These are phyloP conservation scores for Didymella segeticola DNA, from an alignment of 2,329 filamentous ascomycete genomes.

Conservation along the genomic window DNA sequence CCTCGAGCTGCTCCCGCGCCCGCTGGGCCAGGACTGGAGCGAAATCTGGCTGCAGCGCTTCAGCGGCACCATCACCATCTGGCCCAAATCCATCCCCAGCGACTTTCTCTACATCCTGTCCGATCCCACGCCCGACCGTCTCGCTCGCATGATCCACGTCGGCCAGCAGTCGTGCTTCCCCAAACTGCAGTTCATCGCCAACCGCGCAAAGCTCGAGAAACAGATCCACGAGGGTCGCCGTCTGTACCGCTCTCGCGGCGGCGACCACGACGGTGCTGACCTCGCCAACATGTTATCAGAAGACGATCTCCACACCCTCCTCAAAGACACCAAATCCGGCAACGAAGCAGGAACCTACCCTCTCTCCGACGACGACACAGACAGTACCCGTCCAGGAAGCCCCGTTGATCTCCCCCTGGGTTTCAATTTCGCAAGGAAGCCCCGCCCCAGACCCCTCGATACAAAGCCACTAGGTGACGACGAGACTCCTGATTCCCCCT, in stretches of 20 bases:
- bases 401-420: constrained; percentile 38
- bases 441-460: constrained; percentile 15
- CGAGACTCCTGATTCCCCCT: constrained; percentile 36
- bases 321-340: constrained; percentile 41
- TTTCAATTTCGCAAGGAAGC: constrained; percentile 36
- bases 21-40: constrained; percentile 93
- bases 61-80: constrained; percentile 92
- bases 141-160: constrained; percentile 88
- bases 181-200: constrained; percentile 88
- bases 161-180: constrained; percentile 90
- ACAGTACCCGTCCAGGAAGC: constrained; percentile 38
- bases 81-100: constrained; percentile 79
- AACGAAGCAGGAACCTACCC: constrained; percentile 20
- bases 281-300: constrained; percentile 52
- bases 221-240: constrained; percentile 64
- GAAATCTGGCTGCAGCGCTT: constrained; percentile 97
- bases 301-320: constrained; percentile 54
- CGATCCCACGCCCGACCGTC: constrained; percentile 76
- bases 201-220: constrained; percentile 83
- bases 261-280: constrained; percentile 41
- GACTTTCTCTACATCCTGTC: constrained; percentile 88
- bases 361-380: constrained; percentile 39
- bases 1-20: constrained; percentile 87
- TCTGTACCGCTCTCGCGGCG: constrained; percentile 45
- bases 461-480: neutral